These are phyloP conservation scores for Wilcoxina mikolae DNA, from an alignment of 495 filamentous ascomycete genomes.

Conservation along the genomic window DNA sequence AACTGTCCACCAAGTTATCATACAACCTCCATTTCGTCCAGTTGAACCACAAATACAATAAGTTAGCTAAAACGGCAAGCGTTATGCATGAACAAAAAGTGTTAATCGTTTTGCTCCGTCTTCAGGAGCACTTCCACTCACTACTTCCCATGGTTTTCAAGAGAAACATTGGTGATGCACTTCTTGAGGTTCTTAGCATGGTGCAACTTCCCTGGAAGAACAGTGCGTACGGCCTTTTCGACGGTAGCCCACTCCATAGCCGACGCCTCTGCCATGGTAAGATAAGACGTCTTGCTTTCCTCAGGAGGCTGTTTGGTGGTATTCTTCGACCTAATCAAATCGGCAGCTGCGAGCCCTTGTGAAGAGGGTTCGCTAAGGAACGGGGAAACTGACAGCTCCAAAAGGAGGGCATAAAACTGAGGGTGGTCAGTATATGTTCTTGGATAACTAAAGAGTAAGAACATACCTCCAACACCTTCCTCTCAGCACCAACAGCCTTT, in stretches of 20 bases:
- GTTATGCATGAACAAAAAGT: not conserved
- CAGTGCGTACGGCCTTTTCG: constrained; percentile 19
- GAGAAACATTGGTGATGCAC: not conserved
- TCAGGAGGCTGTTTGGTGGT: constrained; percentile 7
- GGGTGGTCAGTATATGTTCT: not conserved
- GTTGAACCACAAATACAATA: not conserved
- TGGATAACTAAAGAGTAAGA: not conserved
- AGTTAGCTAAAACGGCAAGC: not conserved
- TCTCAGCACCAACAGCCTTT: constrained; percentile 22
- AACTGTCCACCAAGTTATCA: not conserved
- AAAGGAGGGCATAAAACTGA: constrained; percentile 25
- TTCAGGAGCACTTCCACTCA: not conserved
- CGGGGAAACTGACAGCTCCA: constrained; percentile 22
- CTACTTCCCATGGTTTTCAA: not conserved
- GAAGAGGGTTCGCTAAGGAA: constrained; percentile 11
- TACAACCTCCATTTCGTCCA: not conserved
- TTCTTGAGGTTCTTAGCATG: constrained; percentile 9
- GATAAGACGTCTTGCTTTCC: constrained; percentile 17
- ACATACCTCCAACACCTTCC: constrained; percentile 23
- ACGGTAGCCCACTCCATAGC: constrained; percentile 22
- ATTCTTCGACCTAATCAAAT: constrained; percentile 7
- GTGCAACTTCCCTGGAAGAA: constrained; percentile 7
- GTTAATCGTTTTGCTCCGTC: not conserved
- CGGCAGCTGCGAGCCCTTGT: not conserved
- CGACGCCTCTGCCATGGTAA: constrained; percentile 26